A percentile compares a stretch with the other conserved stretches of the same genome.
Conservation (phyloP, 116 monocot species). For the Dioscorea cayenensis region DNA sequence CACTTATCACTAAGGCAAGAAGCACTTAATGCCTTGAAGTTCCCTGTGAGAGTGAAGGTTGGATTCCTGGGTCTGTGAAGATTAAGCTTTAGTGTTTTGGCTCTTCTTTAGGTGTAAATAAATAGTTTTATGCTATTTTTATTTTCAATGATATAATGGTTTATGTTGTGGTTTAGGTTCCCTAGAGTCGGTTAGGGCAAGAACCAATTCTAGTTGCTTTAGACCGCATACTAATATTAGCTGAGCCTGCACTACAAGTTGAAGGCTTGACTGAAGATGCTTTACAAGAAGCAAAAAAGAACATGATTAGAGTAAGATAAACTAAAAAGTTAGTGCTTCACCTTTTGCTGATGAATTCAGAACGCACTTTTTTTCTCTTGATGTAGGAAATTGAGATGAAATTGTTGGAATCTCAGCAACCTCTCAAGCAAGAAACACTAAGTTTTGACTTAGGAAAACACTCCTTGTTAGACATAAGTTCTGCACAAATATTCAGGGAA, state of each 20-base stretch:
- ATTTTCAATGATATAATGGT: background rate
- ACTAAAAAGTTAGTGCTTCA: background rate
- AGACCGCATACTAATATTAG: constrained; percentile 85
- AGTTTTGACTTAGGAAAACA: background rate
- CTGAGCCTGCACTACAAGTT: constrained; percentile 84
- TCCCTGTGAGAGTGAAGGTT: constrained; percentile 95
- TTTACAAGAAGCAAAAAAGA: constrained; percentile 85
- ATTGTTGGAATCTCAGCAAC: constrained; percentile 67
- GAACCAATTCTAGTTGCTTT: constrained; percentile 91
- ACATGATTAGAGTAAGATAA: constrained; percentile 49
- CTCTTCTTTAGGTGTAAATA: no score
- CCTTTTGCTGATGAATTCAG: background rate
- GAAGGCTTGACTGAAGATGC: constrained; percentile 84
- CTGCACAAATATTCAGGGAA: background rate
- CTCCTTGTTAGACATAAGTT: background rate
- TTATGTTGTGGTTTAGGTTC: constrained; percentile 51
- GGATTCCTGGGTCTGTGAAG: constrained; percentile 97
- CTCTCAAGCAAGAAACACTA: constrained; percentile 79
- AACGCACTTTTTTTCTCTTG: constrained; percentile 3
- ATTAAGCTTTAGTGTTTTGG: constrained; percentile 51
- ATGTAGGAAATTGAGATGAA: constrained; percentile 80
- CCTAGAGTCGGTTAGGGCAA: constrained; percentile 95
- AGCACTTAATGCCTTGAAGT: constrained; percentile 89
- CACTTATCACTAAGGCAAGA: constrained; percentile 87
- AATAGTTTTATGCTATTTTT: background rate